Percentiles rank a stretch among this genome's conserved stretches.
Evolutionary conservation across 495 filamentous ascomycete genomes (phyloP).

Genomic region (Aeminium ludgeri): DNA sequence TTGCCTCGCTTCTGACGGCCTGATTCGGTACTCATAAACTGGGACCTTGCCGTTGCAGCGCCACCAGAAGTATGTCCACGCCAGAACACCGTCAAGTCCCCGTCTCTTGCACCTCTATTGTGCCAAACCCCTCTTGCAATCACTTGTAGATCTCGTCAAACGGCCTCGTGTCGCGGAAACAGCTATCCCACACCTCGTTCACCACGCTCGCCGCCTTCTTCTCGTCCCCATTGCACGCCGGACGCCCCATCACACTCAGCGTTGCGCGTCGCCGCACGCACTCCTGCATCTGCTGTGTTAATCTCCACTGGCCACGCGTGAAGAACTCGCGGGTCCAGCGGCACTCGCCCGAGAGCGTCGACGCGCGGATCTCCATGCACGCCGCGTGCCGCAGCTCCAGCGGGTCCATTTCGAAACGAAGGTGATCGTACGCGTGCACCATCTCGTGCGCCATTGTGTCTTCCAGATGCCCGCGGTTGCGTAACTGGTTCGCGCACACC

Average conservation of each 20-base stretch:
- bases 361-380: slow-evolving; percentile 93
- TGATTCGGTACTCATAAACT: no score
- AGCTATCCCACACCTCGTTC: slow-evolving; percentile 95
- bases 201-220: slow-evolving; percentile 74
- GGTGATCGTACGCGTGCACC: slow-evolving; percentile 90
- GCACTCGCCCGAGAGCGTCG: slow-evolving; percentile 84
- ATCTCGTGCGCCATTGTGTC: slow-evolving; percentile 95
- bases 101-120: no score
- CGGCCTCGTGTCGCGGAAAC: slow-evolving; percentile 80
- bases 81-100: no score
- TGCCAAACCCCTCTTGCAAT: slow-evolving; percentile 15
- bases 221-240: slow-evolving; percentile 60
- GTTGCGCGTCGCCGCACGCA: slow-evolving; percentile 73
- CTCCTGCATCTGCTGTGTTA: slow-evolving; percentile 84
- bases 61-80: no score
- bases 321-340: slow-evolving; percentile 79
- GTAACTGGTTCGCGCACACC: slow-evolving; percentile 76
- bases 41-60: no score
- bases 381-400: slow-evolving; percentile 70
- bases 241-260: slow-evolving; percentile 54
- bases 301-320: slow-evolving; percentile 60
- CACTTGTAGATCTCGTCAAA: slow-evolving; percentile 94
- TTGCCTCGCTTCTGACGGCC: no score
- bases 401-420: slow-evolving; percentile 80
- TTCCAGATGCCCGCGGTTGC: slow-evolving; percentile 59